phyloP scores from a whole-genome alignment of 257 asterid species.

The Petunia axillaris region DNA sequence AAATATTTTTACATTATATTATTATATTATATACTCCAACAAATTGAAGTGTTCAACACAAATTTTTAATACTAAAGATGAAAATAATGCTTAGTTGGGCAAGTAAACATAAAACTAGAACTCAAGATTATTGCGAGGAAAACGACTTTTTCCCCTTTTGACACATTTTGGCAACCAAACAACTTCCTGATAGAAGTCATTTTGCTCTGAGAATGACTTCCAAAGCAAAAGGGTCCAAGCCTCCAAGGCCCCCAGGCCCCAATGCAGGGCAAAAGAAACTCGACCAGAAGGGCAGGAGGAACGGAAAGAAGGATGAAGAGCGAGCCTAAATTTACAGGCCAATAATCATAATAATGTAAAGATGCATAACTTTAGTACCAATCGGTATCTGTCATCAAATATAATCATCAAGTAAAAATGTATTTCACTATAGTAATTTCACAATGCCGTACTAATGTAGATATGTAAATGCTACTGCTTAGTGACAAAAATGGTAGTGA shows the following conservation, averaged over 20 bases:
- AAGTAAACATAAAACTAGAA: too few species aligned
- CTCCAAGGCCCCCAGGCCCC: not conserved
- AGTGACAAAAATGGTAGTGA: conserved; percentile 21
- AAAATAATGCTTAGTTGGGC: too few species aligned
- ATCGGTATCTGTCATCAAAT: conserved; percentile 18
- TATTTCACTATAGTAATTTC: conserved; percentile 19
- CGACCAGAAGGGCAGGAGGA: not conserved
- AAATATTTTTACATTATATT: too few species aligned
- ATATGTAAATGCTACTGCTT: conserved; percentile 22
- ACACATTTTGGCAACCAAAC: not conserved
- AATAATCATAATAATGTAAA: not conserved
- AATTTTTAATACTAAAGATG: too few species aligned
- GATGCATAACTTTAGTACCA: not conserved
- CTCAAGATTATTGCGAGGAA: not conserved
- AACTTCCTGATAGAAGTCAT: too few species aligned
- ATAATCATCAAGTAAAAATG: conserved; percentile 16
- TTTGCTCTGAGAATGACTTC: too few species aligned
- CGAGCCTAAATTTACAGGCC: not conserved
- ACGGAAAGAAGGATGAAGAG: not conserved
- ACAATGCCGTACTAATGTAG: conserved; percentile 25
- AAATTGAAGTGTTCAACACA: too few species aligned
- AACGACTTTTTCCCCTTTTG: not conserved
- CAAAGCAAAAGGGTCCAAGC: too few species aligned
- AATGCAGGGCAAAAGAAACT: not conserved
- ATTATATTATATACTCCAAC: too few species aligned